phyloP scores from a whole-genome alignment of 495 filamentous ascomycete species.

The Neurospora cerealis region DNA sequence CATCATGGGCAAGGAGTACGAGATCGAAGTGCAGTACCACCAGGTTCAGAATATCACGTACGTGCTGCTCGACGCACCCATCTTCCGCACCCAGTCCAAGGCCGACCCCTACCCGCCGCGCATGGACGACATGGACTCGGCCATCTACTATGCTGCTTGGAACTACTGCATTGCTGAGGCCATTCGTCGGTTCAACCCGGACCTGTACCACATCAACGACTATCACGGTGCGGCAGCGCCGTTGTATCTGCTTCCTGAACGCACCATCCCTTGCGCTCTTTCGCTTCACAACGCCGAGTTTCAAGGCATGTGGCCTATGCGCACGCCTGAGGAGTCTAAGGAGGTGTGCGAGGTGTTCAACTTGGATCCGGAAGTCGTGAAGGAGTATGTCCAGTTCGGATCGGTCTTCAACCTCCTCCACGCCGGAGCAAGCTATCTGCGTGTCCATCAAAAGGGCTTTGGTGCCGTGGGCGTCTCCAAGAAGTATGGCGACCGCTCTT shows the following conservation, averaged over 20 bases:
- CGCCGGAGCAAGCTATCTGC: constrained; percentile 58
- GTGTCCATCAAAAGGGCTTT: constrained; percentile 61
- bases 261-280: constrained; percentile 46
- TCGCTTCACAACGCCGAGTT: constrained; percentile 51
- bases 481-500: constrained; percentile 65
- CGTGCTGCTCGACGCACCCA: constrained; percentile 58
- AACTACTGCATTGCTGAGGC: constrained; percentile 59
- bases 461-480: constrained; percentile 65
- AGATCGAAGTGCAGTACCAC: constrained; percentile 56
- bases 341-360: constrained; percentile 65
- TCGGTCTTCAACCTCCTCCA: constrained; percentile 62
- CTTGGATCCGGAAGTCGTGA: constrained; percentile 34
- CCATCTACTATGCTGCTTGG: constrained; percentile 66
- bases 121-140: constrained; percentile 63
- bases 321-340: constrained; percentile 49
- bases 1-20: constrained; percentile 50
- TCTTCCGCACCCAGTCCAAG: constrained; percentile 57
- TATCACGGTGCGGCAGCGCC: constrained; percentile 66
- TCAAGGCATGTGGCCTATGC: constrained; percentile 64
- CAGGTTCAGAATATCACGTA: constrained; percentile 61
- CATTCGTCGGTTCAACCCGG: constrained; percentile 47
- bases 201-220: constrained; percentile 72
- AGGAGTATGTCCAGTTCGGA: constrained; percentile 52
- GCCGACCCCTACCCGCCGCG: constrained; percentile 56
- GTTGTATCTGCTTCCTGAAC: constrained; percentile 53